These are phyloP conservation scores for Puccinia horiana DNA, from an alignment of 1,284 basidiomycete genomes.

Conservation along the genomic window DNA sequence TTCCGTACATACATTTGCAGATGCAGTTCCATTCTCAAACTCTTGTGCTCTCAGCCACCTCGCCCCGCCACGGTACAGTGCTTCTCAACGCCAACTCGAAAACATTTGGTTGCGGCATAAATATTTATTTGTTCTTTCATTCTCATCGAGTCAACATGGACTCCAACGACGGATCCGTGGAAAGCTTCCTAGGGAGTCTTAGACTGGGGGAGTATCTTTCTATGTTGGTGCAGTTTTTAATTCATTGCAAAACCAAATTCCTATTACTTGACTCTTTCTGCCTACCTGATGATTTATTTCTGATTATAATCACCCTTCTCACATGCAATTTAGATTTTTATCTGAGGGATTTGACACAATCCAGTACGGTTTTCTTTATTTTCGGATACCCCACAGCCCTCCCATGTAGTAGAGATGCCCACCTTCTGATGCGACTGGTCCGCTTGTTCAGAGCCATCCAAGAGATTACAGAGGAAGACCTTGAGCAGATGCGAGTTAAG, in stretches of 20 bases:
- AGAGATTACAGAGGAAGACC: conserved; percentile 47
- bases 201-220: conserved; percentile 34
- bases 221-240: conserved; percentile 11
- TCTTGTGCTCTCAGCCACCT: neutral
- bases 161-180: conserved; percentile 3
- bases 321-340: conserved; percentile 20
- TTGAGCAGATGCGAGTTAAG: conserved; percentile 44
- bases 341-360: conserved; percentile 41
- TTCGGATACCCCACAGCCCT: neutral
- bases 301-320: conserved; percentile 8
- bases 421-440: neutral
- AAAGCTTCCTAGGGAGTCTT: conserved; percentile 23
- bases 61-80: neutral
- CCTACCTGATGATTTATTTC: neutral
- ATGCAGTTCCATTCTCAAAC: neutral
- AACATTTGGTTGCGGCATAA: neutral
- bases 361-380: neutral
- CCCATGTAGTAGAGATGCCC: neutral
- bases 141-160: neutral
- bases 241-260: neutral
- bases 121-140: neutral
- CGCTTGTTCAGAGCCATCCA: conserved; percentile 27
- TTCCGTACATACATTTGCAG: neutral
- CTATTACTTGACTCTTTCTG: neutral
- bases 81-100: neutral